phyloP scores from a whole-genome alignment of 2,329 filamentous ascomycete genomes.

The Bipolaris gigantea region DNA sequence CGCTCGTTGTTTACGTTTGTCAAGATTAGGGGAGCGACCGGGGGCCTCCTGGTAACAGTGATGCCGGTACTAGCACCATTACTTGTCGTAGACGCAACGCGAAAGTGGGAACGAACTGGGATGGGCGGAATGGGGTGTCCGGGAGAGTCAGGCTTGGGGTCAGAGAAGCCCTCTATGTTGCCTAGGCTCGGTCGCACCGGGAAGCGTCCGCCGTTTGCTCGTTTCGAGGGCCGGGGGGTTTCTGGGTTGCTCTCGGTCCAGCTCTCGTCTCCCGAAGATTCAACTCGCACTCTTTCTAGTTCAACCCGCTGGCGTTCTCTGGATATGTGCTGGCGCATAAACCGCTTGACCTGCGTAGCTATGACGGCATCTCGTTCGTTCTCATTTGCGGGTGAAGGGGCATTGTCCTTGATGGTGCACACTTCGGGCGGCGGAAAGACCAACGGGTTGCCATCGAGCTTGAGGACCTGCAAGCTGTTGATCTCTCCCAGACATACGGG shows the following conservation, averaged over 20 bases:
- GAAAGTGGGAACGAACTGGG: constrained; percentile 78
- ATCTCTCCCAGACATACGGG: constrained; percentile 86
- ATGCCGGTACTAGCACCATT: constrained; percentile 44
- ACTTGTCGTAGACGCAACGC: constrained; percentile 68
- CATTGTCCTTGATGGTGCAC: constrained; percentile 46
- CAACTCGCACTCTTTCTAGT: constrained; percentile 43
- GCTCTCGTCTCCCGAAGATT: constrained; percentile 54
- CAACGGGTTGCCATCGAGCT: constrained; percentile 85
- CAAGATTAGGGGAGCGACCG: constrained; percentile 70
- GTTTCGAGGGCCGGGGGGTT: constrained; percentile 70
- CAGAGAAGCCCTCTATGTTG: constrained; percentile 61
- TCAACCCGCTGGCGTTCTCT: constrained; percentile 40
- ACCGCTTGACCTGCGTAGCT: constrained; percentile 63
- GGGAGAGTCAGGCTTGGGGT: constrained; percentile 46
- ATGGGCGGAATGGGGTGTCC: constrained; percentile 66
- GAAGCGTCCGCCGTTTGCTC: constrained; percentile 59
- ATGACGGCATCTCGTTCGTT: constrained; percentile 63
- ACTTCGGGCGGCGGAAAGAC: constrained; percentile 66
- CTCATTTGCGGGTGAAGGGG: constrained; percentile 54
- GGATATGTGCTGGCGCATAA: constrained; percentile 52
- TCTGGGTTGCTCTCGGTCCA: constrained; percentile 69
- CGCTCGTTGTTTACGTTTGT: constrained; percentile 68
- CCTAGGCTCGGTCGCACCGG: constrained; percentile 68
- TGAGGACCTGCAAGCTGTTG: constrained; percentile 84
- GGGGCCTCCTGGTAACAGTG: constrained; percentile 65